Conservation (phyloP, 2,329 filamentous ascomycete genomes). For the Ophiognomonia clavigignenti-juglandacearum region DNA sequence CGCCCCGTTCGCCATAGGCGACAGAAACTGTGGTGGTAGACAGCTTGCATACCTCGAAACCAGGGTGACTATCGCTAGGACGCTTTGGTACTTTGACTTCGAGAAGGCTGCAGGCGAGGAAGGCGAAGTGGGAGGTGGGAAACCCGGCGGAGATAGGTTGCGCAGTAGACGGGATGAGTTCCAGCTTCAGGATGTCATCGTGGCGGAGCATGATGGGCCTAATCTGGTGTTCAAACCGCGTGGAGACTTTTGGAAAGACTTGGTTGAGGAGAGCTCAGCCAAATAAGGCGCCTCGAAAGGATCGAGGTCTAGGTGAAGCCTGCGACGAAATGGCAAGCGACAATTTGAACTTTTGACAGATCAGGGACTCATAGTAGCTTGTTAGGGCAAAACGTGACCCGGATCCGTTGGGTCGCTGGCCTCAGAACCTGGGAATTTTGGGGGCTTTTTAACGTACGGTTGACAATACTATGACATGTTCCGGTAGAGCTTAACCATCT, state of each 20-base stretch:
- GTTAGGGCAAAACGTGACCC: too few species aligned
- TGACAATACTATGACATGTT: too few species aligned
- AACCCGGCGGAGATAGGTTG: not conserved
- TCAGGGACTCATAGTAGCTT: too few species aligned
- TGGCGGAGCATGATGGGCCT: not conserved
- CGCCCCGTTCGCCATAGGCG: constrained; percentile 3
- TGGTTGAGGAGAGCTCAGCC: not conserved
- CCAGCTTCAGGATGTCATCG: not conserved
- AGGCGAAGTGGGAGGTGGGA: not conserved
- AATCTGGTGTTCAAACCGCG: constrained; percentile 1
- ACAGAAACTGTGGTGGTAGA: constrained; percentile 8
- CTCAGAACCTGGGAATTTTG: too few species aligned
- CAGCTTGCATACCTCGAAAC: constrained; percentile 10
- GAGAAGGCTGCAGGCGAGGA: not conserved
- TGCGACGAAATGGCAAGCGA: too few species aligned
- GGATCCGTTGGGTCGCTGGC: too few species aligned
- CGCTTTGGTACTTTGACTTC: constrained; percentile 13
- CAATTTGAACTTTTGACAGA: too few species aligned
- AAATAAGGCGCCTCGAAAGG: too few species aligned
- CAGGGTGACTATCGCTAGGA: constrained; percentile 7
- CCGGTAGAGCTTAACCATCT: too few species aligned
- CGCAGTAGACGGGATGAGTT: not conserved
- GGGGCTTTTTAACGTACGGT: too few species aligned
- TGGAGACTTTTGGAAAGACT: not conserved
- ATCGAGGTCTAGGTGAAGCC: too few species aligned